Percentiles rank a stretch among this genome's conserved stretches.
Conservation (phyloP, 148 eudicot species). For the Selenicereus undatus region DNA sequence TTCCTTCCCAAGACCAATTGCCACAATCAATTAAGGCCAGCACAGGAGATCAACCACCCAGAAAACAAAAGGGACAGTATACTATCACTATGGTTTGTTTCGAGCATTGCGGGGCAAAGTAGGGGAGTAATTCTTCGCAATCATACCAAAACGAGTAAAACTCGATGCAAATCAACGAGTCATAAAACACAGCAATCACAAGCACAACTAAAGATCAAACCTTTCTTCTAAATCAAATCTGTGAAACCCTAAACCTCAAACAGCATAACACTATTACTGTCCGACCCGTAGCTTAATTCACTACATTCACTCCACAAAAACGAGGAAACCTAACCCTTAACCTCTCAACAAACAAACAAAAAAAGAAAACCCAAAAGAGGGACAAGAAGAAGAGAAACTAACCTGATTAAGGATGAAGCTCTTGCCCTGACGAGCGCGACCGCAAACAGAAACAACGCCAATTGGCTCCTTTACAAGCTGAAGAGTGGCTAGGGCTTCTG, state of each 20-base stretch:
- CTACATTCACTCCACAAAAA: background rate
- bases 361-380: background rate
- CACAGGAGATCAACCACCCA: background rate
- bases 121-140: background rate
- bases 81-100: too few relatives aligned
- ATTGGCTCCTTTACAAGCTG: slow-evolving; percentile 86
- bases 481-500: slow-evolving; percentile 84
- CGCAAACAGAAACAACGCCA: slow-evolving; percentile 96
- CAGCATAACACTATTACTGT: background rate
- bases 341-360: background rate
- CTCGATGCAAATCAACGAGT: background rate
- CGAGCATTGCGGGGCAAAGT: background rate
- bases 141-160: background rate
- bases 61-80: background rate
- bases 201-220: background rate
- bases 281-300: background rate
- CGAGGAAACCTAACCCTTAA: slow-evolving; percentile 11
- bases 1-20: background rate
- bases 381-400: background rate
- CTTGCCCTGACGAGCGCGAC: slow-evolving; percentile 98
- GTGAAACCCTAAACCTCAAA: slow-evolving; percentile 13
- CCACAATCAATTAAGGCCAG: background rate
- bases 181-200: background rate
- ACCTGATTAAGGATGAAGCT: slow-evolving; percentile 88
- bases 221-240: background rate